Conservation (phyloP, 371 early-diverging fungal species). For the Syncephalastrum contaminatum region DNA sequence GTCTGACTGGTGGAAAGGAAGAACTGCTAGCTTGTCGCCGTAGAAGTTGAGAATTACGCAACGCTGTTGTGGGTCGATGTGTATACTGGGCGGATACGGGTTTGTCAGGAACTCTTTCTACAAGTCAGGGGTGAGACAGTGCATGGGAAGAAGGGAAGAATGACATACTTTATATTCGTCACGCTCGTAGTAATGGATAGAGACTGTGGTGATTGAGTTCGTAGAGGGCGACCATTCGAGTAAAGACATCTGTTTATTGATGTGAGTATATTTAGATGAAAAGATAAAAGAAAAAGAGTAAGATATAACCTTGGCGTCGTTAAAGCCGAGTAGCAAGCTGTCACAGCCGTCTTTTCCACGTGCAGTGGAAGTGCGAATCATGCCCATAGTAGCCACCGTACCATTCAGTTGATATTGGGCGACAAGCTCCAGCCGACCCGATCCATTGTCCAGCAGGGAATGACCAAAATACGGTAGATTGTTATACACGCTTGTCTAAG, state of each 20-base stretch:
- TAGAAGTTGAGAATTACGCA: constrained; percentile 89
- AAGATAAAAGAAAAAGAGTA: too few species aligned
- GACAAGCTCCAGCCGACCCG: constrained; percentile 74
- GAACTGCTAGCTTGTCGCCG: constrained; percentile 84
- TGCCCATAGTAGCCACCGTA: constrained; percentile 75
- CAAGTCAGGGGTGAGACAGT: not conserved
- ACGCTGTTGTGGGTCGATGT: constrained; percentile 79
- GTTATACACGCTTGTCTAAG: constrained; percentile 42
- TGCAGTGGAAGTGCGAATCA: constrained; percentile 68
- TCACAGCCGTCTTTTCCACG: constrained; percentile 74
- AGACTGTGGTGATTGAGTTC: constrained; percentile 84
- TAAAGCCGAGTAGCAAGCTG: constrained; percentile 82
- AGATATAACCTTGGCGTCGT: constrained; percentile 85
- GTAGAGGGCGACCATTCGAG: constrained; percentile 81
- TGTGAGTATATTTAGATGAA: not conserved
- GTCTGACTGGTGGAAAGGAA: constrained; percentile 85
- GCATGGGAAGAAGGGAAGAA: not conserved
- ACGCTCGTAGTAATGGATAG: constrained; percentile 95
- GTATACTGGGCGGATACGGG: constrained; percentile 62
- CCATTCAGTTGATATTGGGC: constrained; percentile 80
- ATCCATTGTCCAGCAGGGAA: constrained; percentile 33
- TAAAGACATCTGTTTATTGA: constrained; percentile 75
- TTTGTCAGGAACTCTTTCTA: constrained; percentile 68
- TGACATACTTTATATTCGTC: constrained; percentile 79
- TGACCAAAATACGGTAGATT: constrained; percentile 37